These are phyloP conservation scores for Tylopilus balloui DNA, from an alignment of 768 basidiomycete species.

Conservation along the genomic window DNA sequence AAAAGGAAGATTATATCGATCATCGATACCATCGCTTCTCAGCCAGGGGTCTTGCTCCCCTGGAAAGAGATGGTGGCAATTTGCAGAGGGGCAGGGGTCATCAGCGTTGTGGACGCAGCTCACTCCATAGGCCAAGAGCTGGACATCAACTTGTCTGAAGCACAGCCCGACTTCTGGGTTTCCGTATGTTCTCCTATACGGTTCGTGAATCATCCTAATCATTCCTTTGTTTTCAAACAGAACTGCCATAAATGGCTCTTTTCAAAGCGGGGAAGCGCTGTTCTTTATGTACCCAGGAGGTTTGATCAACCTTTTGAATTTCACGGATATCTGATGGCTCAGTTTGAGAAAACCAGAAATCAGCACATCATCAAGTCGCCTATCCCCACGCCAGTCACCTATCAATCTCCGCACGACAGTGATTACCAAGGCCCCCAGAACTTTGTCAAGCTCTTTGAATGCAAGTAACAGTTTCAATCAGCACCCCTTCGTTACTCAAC, in stretches of 20 bases:
- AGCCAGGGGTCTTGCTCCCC: slow-evolving; percentile 59
- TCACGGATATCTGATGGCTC: not conserved
- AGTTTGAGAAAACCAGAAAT: slow-evolving; percentile 39
- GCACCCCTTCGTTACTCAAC: not conserved
- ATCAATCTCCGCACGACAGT: slow-evolving; percentile 44
- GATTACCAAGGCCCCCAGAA: slow-evolving; percentile 26
- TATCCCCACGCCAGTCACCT: slow-evolving; percentile 52
- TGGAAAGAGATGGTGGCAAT: slow-evolving; percentile 67
- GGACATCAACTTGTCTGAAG: slow-evolving; percentile 50
- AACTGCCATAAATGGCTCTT: slow-evolving; percentile 88
- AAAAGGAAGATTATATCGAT: slow-evolving; percentile 56
- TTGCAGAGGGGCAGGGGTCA: slow-evolving; percentile 58
- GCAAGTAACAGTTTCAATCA: slow-evolving; percentile 15
- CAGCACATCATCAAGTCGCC: slow-evolving; percentile 58
- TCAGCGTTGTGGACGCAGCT: slow-evolving; percentile 74
- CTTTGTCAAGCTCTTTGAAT: slow-evolving; percentile 51
- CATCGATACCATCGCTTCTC: slow-evolving; percentile 62
- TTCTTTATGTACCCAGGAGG: slow-evolving; percentile 71
- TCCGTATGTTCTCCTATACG: slow-evolving; percentile 43
- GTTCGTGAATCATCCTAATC: not conserved
- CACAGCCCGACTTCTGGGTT: slow-evolving; percentile 72
- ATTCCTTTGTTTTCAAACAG: slow-evolving; percentile 27
- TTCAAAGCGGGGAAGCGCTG: slow-evolving; percentile 60
- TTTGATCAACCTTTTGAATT: slow-evolving; percentile 20
- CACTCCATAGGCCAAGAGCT: slow-evolving; percentile 74